These are phyloP conservation scores for Cerioporus squamosus DNA, from an alignment of 1,284 basidiomycete species.

Conservation along the genomic window DNA sequence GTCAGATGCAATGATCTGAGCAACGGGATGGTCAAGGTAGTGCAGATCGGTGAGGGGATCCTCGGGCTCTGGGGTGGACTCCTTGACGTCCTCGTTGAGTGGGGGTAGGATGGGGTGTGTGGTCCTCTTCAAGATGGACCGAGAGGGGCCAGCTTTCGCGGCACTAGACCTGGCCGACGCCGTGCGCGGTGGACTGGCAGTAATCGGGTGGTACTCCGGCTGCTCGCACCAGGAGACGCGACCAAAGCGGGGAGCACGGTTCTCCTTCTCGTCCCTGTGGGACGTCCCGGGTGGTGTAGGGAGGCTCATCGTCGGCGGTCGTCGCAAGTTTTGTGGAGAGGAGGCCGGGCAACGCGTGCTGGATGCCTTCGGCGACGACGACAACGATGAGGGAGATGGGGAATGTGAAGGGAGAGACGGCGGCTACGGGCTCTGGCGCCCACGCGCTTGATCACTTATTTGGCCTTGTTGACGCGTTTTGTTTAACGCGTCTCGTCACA, in stretches of 20 bases:
- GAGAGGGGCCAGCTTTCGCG: slow-evolving; percentile 46
- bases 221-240: slow-evolving; percentile 65
- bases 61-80: slow-evolving; percentile 71
- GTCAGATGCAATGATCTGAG: slow-evolving; percentile 54
- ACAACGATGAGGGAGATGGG: slow-evolving; percentile 11
- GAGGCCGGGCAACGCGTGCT: not conserved
- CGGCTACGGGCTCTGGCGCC: not conserved
- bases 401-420: slow-evolving; percentile 2
- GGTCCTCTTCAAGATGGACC: slow-evolving; percentile 69
- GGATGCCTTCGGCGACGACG: slow-evolving; percentile 5
- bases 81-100: slow-evolving; percentile 50
- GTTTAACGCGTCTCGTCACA: slow-evolving; percentile 25
- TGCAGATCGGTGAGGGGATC: slow-evolving; percentile 64
- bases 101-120: slow-evolving; percentile 40
- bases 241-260: slow-evolving; percentile 37
- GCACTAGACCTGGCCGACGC: slow-evolving; percentile 36
- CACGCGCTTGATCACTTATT: slow-evolving; percentile 22
- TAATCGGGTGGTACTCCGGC: slow-evolving; percentile 56
- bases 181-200: slow-evolving; percentile 38
- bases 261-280: slow-evolving; percentile 57
- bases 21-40: slow-evolving; percentile 66
- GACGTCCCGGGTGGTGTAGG: slow-evolving; percentile 68
- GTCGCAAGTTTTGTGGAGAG: not conserved
- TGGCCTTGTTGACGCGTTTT: slow-evolving; percentile 26
- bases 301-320: slow-evolving; percentile 36